Evolutionary conservation across 2,329 filamentous ascomycete species (phyloP).

Genomic region (Talaromyces sp.): DNA sequence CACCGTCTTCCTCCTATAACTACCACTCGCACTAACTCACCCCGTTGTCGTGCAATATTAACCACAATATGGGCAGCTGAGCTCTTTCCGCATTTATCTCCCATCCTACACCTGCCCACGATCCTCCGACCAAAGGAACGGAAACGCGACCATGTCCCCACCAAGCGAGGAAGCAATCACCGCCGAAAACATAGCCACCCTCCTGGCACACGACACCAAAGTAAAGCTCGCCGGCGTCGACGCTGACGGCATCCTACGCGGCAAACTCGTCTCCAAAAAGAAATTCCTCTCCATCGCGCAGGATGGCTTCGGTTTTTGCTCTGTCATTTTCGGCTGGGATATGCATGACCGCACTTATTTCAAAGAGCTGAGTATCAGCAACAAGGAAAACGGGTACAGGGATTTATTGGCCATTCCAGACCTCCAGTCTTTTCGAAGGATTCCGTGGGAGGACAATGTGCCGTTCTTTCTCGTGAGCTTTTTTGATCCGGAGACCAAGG

Average conservation of each 20-base stretch:
- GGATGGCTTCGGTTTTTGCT: constrained; percentile 88
- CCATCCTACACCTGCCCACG: not conserved
- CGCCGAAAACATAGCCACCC: constrained; percentile 59
- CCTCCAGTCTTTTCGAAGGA: constrained; percentile 70
- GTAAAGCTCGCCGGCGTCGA: constrained; percentile 88
- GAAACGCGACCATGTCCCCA: constrained; percentile 7
- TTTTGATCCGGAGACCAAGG: constrained; percentile 70
- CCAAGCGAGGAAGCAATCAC: constrained; percentile 41
- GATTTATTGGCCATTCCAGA: constrained; percentile 82
- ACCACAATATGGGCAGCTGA: not conserved
- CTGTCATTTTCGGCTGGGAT: constrained; percentile 92
- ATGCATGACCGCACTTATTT: constrained; percentile 94
- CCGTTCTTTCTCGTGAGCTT: constrained; percentile 85
- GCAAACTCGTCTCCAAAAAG: constrained; percentile 87
- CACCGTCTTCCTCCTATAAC: not conserved
- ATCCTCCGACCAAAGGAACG: not conserved
- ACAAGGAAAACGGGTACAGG: constrained; percentile 84
- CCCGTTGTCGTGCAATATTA: not conserved
- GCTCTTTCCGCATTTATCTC: not conserved
- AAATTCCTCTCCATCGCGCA: constrained; percentile 84
- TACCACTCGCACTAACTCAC: not conserved
- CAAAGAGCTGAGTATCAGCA: constrained; percentile 79
- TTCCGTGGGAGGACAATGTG: constrained; percentile 85
- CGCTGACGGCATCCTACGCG: constrained; percentile 80
- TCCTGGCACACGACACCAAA: constrained; percentile 68